Percentiles rank a stretch among this genome's conserved stretches.
These are phyloP conservation scores for Tranzscheliella williamsii DNA, from an alignment of 1,284 basidiomycete species.

Conservation along the genomic window DNA sequence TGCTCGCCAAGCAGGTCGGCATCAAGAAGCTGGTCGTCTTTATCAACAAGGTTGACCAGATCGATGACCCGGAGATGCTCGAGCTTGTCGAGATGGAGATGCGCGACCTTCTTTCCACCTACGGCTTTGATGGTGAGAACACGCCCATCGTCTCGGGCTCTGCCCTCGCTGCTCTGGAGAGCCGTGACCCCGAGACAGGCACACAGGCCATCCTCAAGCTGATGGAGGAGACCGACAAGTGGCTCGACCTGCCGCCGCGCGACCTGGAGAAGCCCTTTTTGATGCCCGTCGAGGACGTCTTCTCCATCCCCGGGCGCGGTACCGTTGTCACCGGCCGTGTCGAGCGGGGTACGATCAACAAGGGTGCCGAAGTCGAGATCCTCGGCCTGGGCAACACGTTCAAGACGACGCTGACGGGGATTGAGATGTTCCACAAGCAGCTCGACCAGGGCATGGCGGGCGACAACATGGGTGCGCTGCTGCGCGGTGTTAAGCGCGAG, in stretches of 20 bases:
- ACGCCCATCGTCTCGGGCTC: conserved; percentile 97
- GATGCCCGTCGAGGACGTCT: conserved; percentile 94
- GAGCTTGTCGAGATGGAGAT: conserved; percentile 99
- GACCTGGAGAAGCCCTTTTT: conserved; percentile 98
- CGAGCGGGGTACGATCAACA: conserved; percentile 89
- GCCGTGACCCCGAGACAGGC: conserved; percentile 78
- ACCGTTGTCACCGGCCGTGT: conserved; percentile 97
- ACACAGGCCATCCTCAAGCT: conserved; percentile 80
- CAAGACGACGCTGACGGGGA: conserved; percentile 95
- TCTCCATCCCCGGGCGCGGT: conserved; percentile 97
- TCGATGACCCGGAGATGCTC: conserved; percentile 96
- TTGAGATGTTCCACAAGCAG: conserved; percentile 99
- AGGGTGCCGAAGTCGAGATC: conserved; percentile 93
- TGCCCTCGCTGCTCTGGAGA: conserved; percentile 91
- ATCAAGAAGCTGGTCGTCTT: conserved; percentile 98
- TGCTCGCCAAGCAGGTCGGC: conserved; percentile 96
- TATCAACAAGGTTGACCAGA: conserved; percentile 99
- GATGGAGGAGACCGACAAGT: conserved; percentile 84
- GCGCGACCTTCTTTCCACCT: conserved; percentile 86
- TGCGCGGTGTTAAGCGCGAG: conserved; percentile 96
- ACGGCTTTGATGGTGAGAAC: conserved; percentile 91
- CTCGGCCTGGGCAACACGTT: conserved; percentile 80
- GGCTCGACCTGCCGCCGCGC: conserved; percentile 94
- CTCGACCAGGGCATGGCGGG: conserved; percentile 96
- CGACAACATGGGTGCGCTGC: conserved; percentile 98